Percentiles rank a stretch among this genome's conserved stretches.
Conservation (phyloP, 306 rosid genomes). For the Pueraria montana region DNA sequence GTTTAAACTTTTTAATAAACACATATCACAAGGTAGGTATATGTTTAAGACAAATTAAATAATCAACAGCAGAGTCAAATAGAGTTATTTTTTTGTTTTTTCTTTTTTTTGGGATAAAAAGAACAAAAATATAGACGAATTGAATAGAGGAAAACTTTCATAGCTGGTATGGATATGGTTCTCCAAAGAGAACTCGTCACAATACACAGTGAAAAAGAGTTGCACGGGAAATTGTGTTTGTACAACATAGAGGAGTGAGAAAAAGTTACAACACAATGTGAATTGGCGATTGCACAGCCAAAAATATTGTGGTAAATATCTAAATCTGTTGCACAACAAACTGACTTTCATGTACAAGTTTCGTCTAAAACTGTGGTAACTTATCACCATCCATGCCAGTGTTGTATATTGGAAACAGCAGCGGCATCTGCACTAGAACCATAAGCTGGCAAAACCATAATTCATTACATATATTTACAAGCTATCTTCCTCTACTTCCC, state of each 20-base stretch:
- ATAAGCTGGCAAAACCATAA: slow-evolving; percentile 4
- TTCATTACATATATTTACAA: slow-evolving; percentile 12
- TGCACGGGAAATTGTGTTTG: background rate
- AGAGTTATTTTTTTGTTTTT: background rate
- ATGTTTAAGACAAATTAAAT: background rate
- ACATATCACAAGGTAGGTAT: background rate
- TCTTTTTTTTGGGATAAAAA: background rate
- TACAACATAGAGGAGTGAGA: slow-evolving; percentile 2
- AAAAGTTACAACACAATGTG: background rate
- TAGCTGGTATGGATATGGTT: background rate
- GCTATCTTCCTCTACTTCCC: background rate
- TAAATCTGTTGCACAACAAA: background rate
- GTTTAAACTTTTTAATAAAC: background rate
- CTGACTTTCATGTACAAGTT: slow-evolving; percentile 5
- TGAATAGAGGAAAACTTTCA: background rate
- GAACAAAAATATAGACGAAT: background rate
- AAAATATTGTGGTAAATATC: background rate
- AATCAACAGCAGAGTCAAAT: background rate
- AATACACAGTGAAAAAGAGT: background rate
- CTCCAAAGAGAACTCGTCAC: slow-evolving; percentile 3
- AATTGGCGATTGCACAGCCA: background rate
- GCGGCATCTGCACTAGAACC: background rate
- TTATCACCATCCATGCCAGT: background rate
- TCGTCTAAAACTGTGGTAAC: background rate
- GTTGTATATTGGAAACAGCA: slow-evolving; percentile 4